Base-by-base conservation (phyloP, 225 moss, liverwort and hornwort genomes). In the Pseudoscleropodium purum region DNA sequence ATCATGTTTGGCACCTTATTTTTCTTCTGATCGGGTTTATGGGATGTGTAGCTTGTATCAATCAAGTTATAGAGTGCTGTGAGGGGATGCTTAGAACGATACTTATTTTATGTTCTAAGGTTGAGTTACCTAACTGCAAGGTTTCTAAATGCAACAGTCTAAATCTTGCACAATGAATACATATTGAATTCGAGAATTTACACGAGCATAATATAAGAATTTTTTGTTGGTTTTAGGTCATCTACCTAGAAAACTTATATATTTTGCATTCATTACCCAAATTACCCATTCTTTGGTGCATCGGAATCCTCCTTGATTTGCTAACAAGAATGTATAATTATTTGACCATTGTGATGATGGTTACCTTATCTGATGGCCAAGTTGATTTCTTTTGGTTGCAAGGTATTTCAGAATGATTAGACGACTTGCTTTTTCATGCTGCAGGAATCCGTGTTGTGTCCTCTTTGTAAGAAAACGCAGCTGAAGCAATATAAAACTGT, bases 361-460 rank as follows among this genome's bases (percentile, higher is more conserved):
- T 45, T 25, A 45, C 60, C 9, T 36, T 29, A 64, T 41, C 67
- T 29, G 74, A 80, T 79, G 14, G 8, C 25, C 51, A 66, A 49
- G 60, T 87, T 57, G 74, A 39, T 67, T 87, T 84, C 63, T 60
- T 87, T 74, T 34, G 6, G 51, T 87, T 91, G 86, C 72, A 69
- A 83, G 64, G 56, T 87, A 18, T 87, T 85, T 79, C 78, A 73
- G 36, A 77, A 15, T 63, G 30, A 33, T 54, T 34, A 37, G 47
- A 41, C 41, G 21, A 63, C 62, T 31, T 52, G 63, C 19, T 73
- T 57, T 80, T 61, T 18, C 64, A 27, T 84, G 82, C 66, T 90
- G 80, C 90, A 97, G 95, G 95, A 94, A 83, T 95, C 95, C 83
- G 93, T 99, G 29, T 92, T 99, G 54, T 99, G 99, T 87, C 99